phyloP scores from a whole-genome alignment of 2,329 filamentous ascomycete genomes.

The Aspergillus sergii region DNA sequence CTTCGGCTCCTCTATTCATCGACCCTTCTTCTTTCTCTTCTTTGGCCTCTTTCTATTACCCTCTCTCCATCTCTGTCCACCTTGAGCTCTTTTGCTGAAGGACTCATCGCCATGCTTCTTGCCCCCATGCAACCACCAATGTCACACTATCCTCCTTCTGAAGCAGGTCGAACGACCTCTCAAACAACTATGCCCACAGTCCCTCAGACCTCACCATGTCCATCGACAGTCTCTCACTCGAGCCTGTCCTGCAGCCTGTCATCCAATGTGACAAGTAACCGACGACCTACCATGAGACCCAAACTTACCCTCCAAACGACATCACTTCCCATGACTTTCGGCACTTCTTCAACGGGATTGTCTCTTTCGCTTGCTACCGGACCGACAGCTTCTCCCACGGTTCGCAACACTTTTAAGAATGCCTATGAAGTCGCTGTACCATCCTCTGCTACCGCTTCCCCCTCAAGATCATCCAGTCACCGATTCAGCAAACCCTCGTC shows the following conservation, averaged over 20 bases:
- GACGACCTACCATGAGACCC: conserved; percentile 46
- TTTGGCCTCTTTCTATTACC: neutral
- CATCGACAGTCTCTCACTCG: conserved; percentile 13
- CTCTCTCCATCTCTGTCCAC: neutral
- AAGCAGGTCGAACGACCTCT: conserved; percentile 11
- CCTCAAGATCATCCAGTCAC: conserved; percentile 29
- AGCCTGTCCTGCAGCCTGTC: conserved; percentile 21
- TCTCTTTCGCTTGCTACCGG: conserved; percentile 55
- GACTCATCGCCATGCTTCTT: conserved; percentile 25
- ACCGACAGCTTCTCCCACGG: conserved; percentile 57
- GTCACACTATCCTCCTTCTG: conserved; percentile 16
- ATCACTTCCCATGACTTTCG: conserved; percentile 53
- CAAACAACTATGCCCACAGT: conserved; percentile 13
- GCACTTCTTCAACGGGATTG: conserved; percentile 55
- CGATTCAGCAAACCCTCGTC: conserved; percentile 34
- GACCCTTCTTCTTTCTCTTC: neutral
- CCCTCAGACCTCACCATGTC: conserved; percentile 8
- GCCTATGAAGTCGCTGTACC: conserved; percentile 53
- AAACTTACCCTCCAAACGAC: conserved; percentile 65
- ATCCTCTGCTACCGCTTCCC: conserved; percentile 41
- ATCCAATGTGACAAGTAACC: conserved; percentile 17
- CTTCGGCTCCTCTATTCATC: conserved; percentile 1
- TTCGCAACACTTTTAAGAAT: conserved; percentile 64
- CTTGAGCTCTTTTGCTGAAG: conserved; percentile 8
- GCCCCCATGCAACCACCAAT: conserved; percentile 26